Conservation (phyloP, 2,329 filamentous ascomycete species). For the Cladophialophora chaetospira region DNA sequence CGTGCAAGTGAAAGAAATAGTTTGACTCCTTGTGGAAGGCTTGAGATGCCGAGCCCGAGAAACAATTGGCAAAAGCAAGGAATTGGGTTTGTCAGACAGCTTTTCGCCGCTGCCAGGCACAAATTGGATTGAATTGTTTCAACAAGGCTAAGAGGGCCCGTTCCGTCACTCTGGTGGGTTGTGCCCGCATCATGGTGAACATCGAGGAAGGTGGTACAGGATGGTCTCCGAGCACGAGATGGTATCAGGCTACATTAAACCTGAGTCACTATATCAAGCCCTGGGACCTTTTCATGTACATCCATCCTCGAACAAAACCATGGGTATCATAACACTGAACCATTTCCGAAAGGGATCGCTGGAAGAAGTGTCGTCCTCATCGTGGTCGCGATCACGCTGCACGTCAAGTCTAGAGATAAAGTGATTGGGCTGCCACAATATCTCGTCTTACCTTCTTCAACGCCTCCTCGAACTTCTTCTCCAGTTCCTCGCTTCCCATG, state of each 20-base stretch:
- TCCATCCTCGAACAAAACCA: constrained; percentile 15
- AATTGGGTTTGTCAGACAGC: constrained; percentile 22
- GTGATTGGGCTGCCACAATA: constrained; percentile 89
- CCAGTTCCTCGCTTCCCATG: constrained; percentile 94
- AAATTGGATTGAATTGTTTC: constrained; percentile 1
- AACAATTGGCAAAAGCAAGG: no score
- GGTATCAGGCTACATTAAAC: constrained; percentile 17
- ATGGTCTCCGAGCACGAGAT: background rate
- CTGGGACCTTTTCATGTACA: constrained; percentile 5
- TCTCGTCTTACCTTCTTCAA: constrained; percentile 63
- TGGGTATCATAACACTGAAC: constrained; percentile 16
- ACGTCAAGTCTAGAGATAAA: constrained; percentile 66
- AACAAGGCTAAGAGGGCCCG: constrained; percentile 2
- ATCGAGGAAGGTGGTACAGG: background rate
- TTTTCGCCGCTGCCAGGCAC: constrained; percentile 23
- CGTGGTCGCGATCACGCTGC: no score
- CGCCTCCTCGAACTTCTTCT: constrained; percentile 42
- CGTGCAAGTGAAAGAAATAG: no score
- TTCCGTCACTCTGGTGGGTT: background rate
- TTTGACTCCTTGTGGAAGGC: no score
- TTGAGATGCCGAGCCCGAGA: no score
- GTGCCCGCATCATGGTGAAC: background rate
- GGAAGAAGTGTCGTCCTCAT: no score
- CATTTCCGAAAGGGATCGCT: background rate
- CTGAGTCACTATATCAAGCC: constrained; percentile 10